Evolutionary conservation across 2,329 filamentous ascomycete genomes (phyloP).

Genomic region (Hymenoscyphus fructigenus): DNA sequence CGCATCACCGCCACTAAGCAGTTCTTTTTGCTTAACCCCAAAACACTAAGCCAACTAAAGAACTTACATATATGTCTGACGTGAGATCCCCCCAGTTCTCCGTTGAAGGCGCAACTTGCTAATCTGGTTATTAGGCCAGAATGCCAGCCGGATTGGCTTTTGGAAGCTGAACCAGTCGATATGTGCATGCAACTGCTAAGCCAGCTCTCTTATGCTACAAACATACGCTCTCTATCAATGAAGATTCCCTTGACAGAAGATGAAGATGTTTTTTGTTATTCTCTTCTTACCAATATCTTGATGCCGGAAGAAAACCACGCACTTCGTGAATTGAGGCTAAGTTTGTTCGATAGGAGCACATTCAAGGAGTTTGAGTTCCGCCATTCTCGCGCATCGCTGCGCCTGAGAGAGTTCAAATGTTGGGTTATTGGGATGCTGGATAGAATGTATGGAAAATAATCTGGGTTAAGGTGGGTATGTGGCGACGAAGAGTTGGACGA

Average conservation of each 20-base stretch:
- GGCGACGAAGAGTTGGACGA: too few relatives aligned
- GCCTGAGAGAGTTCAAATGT: too few relatives aligned
- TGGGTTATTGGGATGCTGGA: too few relatives aligned
- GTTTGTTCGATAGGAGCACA: too few relatives aligned
- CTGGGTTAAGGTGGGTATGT: too few relatives aligned
- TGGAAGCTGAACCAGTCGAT: not conserved
- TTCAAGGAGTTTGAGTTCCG: too few relatives aligned
- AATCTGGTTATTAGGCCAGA: not conserved
- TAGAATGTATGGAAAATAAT: too few relatives aligned
- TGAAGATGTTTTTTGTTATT: not conserved
- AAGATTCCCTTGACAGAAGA: not conserved
- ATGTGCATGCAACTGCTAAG: not conserved
- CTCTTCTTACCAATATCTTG: not conserved
- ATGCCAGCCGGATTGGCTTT: not conserved
- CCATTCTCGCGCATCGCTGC: too few relatives aligned
- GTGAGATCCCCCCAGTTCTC: not conserved
- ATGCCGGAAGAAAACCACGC: not conserved
- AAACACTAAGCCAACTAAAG: not conserved
- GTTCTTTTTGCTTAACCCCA: not conserved
- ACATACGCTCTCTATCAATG: not conserved
- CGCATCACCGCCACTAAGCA: not conserved
- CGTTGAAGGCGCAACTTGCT: not conserved
- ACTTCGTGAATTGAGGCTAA: not conserved
- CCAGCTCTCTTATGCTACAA: not conserved
- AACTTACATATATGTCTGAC: not conserved